These are phyloP conservation scores for Bassia scoparia DNA, from an alignment of 148 eudicot genomes.

Conservation along the genomic window DNA sequence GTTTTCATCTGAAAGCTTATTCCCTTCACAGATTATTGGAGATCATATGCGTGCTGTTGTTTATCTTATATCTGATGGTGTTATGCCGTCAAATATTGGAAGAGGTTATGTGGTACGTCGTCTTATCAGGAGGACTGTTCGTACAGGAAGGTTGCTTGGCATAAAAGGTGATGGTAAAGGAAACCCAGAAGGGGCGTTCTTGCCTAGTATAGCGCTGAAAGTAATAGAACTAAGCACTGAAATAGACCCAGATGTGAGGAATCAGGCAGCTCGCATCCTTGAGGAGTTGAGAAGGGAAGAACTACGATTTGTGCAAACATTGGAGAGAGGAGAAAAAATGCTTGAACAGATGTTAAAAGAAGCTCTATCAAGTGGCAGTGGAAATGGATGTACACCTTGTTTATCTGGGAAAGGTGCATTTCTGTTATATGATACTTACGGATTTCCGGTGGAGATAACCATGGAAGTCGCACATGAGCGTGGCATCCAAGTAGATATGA, in stretches of 20 bases:
- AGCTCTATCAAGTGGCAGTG: slow-evolving; percentile 41
- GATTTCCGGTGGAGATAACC: slow-evolving; percentile 96
- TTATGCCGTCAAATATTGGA: slow-evolving; percentile 87
- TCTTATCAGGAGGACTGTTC: slow-evolving; percentile 87
- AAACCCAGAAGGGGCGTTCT: slow-evolving; percentile 70
- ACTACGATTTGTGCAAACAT: slow-evolving; percentile 71
- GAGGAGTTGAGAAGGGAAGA: slow-evolving; percentile 90
- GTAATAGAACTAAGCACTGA: slow-evolving; percentile 72
- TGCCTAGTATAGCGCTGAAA: slow-evolving; percentile 68
- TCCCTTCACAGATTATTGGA: slow-evolving; percentile 65
- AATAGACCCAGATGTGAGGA: slow-evolving; percentile 69
- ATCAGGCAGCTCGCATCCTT: slow-evolving; percentile 57
- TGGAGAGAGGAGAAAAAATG: slow-evolving; percentile 94
- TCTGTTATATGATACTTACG: slow-evolving; percentile 82
- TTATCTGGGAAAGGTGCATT: slow-evolving; percentile 92
- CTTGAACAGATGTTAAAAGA: slow-evolving; percentile 73
- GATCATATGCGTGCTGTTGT: slow-evolving; percentile 95
- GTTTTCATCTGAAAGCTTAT: background rate
- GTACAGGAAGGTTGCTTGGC: slow-evolving; percentile 83
- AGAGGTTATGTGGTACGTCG: slow-evolving; percentile 93
- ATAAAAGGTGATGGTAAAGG: slow-evolving; percentile 71
- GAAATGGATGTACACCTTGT: slow-evolving; percentile 49
- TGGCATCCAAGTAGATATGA: slow-evolving; percentile 71
- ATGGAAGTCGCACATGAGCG: slow-evolving; percentile 82
- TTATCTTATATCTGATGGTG: slow-evolving; percentile 94